Evolutionary conservation across 306 rosid species (phyloP), one percentile per base, ranked within the genome.

Genomic region (Inga oerstediana): DNA sequence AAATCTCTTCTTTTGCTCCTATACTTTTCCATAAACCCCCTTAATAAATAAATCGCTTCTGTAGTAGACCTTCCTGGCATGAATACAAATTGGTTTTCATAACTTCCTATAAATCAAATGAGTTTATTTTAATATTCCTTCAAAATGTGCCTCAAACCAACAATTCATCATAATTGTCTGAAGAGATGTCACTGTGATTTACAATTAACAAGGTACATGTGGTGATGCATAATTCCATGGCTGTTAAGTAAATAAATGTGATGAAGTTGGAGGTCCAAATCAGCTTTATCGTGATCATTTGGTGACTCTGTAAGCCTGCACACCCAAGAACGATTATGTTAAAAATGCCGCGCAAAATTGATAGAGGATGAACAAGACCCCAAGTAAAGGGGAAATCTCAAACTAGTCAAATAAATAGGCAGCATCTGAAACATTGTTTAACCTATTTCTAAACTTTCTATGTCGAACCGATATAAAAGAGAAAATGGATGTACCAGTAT

Each of bases 221-320:
- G 34, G 56, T 35, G 44, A 78, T 37, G 24, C 4, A 20, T 66
- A 67, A 20, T 3, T 27, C 5, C 15, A 11, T 74, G 74, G 10
- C 61, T 35, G 74, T 39, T 68, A 44, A 59, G 81, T 56, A 79
- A 65, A 75, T 32, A 16, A 20, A 32, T 58, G 72, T 8, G 79
- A 65, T 79, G 69, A 75, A 81, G 70, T 56, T 61, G n/a, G 48
- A 79, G 43, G 37, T 72, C 51, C 35, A 32, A 64, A 17, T 56
- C 27, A 56, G 64, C 64, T 0, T 0, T 8, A n/a, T 6, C 27
- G 19, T 41, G 1, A 81, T 83, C 77, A 89, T 72, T 84, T 87
- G 79, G 86, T 79, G 75, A 85, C 83, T 45, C 85, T 69, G 88
- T 85, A 89, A 54, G 88, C 81, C 89, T 85, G 82, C 83, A 80